Percentiles rank a stretch among this genome's conserved stretches.
phyloP scores from a whole-genome alignment of 169 alveolate species.

The Neospora caninum region DNA sequence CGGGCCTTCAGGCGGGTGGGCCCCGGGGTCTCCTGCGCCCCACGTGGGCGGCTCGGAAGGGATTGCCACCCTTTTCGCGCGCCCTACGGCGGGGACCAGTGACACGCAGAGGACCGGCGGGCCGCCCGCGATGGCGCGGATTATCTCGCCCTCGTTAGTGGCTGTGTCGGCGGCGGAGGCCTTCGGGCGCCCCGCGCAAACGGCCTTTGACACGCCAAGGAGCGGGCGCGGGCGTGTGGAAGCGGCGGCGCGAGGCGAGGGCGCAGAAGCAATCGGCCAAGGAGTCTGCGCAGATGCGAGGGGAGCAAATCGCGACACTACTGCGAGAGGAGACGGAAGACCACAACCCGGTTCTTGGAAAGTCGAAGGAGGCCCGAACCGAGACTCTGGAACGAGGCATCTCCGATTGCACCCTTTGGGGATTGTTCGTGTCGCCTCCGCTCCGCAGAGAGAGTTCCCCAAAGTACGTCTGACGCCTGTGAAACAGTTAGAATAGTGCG shows the following conservation, averaged over 20 bases:
- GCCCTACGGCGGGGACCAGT: too few relatives aligned
- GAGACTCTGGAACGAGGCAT: background rate
- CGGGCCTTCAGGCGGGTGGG: background rate
- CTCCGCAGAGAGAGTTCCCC: constrained; percentile 19
- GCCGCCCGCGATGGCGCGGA: background rate
- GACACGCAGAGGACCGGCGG: background rate
- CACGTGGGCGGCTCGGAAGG: background rate
- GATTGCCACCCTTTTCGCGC: too few relatives aligned
- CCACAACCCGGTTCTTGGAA: background rate
- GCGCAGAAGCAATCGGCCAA: background rate
- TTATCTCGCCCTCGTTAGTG: background rate
- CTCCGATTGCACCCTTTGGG: background rate
- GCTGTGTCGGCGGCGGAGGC: background rate
- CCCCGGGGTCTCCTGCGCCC: background rate
- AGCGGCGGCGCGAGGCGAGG: background rate
- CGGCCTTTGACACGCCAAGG: background rate
- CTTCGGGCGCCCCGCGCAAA: background rate
- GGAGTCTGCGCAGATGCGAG: background rate
- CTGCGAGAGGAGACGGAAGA: background rate
- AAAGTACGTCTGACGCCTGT: background rate
- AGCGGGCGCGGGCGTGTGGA: background rate
- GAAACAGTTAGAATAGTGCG: too few relatives aligned
- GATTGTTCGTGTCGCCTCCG: background rate
- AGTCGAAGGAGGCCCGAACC: background rate
- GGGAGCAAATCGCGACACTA: background rate